A percentile compares a stretch with the other conserved stretches of the same genome.
Conservation (phyloP, 345 rosid species). For the Melastoma malabathricum region DNA sequence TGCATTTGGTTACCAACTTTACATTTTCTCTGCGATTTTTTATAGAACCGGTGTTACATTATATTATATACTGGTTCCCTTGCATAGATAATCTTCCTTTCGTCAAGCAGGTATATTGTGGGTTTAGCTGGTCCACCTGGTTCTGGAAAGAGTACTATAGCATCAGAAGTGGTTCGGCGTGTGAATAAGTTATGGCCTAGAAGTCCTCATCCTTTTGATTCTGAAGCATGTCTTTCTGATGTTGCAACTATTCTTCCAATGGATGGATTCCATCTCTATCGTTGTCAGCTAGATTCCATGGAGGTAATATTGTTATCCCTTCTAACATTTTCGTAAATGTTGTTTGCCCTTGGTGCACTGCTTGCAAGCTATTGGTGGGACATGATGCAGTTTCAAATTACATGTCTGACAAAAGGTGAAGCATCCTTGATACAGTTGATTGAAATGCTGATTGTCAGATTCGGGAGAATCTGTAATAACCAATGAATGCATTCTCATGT, state of each 20-base stretch:
- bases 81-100: not conserved
- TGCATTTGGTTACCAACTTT: too few relatives aligned
- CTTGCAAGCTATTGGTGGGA: too few relatives aligned
- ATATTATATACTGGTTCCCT: too few relatives aligned
- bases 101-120: constrained; percentile 48
- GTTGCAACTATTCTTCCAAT: constrained; percentile 76
- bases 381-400: too few relatives aligned
- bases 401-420: too few relatives aligned
- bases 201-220: constrained; percentile 48
- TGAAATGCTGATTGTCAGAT: too few relatives aligned
- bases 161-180: constrained; percentile 55
- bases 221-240: constrained; percentile 52
- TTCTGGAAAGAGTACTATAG: constrained; percentile 85
- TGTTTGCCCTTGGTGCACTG: too few relatives aligned
- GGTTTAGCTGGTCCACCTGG: constrained; percentile 97
- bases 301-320: constrained; percentile 38
- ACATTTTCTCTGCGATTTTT: too few relatives aligned
- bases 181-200: constrained; percentile 61
- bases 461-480: too few relatives aligned
- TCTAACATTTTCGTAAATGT: not conserved
- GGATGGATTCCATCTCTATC: constrained; percentile 93
- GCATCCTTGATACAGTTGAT: too few relatives aligned
- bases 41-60: too few relatives aligned
- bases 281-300: constrained; percentile 87
- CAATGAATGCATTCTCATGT: too few relatives aligned